Evolutionary conservation across 495 filamentous ascomycete genomes (phyloP).

Genomic region (Podospora pseudocomata): DNA sequence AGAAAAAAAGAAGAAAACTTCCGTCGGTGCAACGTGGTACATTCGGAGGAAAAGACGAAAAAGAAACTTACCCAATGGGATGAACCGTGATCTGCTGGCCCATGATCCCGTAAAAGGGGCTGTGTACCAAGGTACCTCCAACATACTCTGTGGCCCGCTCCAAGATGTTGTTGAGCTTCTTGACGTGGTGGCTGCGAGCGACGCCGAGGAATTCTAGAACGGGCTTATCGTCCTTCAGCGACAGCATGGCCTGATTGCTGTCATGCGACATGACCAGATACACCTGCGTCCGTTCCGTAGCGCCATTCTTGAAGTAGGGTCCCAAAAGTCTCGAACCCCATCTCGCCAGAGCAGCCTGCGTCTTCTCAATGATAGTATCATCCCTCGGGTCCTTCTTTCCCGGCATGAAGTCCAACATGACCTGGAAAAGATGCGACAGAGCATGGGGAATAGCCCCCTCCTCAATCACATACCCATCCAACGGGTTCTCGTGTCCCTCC

Average conservation of each 20-base stretch:
- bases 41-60: neutral
- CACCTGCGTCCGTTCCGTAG: conserved; percentile 56
- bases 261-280: conserved; percentile 74
- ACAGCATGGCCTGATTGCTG: conserved; percentile 58
- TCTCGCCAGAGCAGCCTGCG: conserved; percentile 46
- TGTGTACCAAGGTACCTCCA: conserved; percentile 56
- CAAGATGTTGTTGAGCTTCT: conserved; percentile 50
- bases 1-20: conserved; percentile 2
- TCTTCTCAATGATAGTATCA: conserved; percentile 36
- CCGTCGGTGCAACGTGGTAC: conserved; percentile 13
- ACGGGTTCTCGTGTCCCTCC: conserved; percentile 46
- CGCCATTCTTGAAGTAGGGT: conserved; percentile 52
- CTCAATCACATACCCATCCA: conserved; percentile 63
- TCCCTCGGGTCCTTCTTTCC: conserved; percentile 45
- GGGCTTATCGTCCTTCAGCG: conserved; percentile 57
- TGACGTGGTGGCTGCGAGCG: conserved; percentile 51
- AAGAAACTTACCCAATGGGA: conserved; percentile 54
- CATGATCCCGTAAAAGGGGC: conserved; percentile 53
- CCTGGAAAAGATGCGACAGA: conserved; percentile 53
- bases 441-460: conserved; percentile 60
- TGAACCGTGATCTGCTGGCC: conserved; percentile 60
- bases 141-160: conserved; percentile 52
- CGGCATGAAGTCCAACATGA: conserved; percentile 55
- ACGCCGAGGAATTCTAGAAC: conserved; percentile 57
- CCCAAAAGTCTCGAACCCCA: conserved; percentile 53